Conservation (phyloP, 192 early-diverging fungal genomes). For the Umbelopsis sp. region DNA sequence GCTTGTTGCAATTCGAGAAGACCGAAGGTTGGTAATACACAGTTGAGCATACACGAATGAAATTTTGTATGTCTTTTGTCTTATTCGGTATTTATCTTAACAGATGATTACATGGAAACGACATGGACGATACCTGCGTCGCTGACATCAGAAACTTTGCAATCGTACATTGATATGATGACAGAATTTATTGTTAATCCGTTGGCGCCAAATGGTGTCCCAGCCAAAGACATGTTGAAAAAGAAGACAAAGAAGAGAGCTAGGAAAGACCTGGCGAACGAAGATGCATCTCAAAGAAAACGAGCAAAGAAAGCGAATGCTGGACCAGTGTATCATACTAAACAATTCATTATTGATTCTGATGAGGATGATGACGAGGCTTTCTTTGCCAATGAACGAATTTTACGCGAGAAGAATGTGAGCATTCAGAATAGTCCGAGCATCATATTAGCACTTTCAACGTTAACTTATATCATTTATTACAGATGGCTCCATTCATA, state of each 20-base stretch:
- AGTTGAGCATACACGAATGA: not conserved
- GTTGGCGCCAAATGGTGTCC: slow-evolving; percentile 1
- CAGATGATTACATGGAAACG: slow-evolving; percentile 8
- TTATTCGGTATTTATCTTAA: not conserved
- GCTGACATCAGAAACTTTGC: slow-evolving; percentile 38
- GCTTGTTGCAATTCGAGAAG: slow-evolving; percentile 36
- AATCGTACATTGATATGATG: slow-evolving; percentile 41
- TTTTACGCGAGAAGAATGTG: not conserved
- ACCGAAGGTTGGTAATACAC: slow-evolving; percentile 23
- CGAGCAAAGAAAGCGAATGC: slow-evolving; percentile 7
- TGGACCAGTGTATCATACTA: slow-evolving; percentile 29
- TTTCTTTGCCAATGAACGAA: not conserved
- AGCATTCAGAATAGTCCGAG: not conserved
- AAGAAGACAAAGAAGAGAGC: slow-evolving; percentile 28
- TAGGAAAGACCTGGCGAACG: slow-evolving; percentile 7
- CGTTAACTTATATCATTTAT: not conserved
- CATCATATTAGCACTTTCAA: not conserved
- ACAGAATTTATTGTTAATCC: slow-evolving; percentile 27
- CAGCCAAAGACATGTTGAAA: slow-evolving; percentile 24
- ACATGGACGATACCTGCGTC: slow-evolving; percentile 40
- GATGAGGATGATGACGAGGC: slow-evolving; percentile 41
- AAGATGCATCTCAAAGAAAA: slow-evolving; percentile 11
- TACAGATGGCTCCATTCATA: slow-evolving; percentile 5
- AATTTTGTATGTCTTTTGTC: not conserved
- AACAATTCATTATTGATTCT: slow-evolving; percentile 51